Conservation (phyloP, 2,329 filamentous ascomycete species). For the Aspergillus tubingensis region DNA sequence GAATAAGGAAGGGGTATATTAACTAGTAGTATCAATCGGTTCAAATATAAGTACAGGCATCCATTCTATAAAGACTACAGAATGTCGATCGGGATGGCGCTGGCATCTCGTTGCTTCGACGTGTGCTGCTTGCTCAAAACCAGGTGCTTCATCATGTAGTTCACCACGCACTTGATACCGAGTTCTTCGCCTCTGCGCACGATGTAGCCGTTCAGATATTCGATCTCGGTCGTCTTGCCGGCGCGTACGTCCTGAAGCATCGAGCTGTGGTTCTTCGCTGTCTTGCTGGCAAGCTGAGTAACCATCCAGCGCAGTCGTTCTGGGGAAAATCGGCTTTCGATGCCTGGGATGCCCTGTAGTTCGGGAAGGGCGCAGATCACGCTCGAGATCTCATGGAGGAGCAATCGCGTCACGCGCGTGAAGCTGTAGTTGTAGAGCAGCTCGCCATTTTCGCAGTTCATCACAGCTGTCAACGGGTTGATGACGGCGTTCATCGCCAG, state of each 20-base stretch:
- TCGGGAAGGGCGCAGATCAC: constrained; percentile 78
- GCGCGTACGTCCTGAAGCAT: constrained; percentile 68
- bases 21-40: not conserved
- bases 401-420: constrained; percentile 65
- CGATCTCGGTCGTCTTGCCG: constrained; percentile 70
- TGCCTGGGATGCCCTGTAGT: constrained; percentile 61
- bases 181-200: constrained; percentile 70
- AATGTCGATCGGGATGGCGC: constrained; percentile 37
- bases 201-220: constrained; percentile 88
- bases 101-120: constrained; percentile 34
- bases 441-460: constrained; percentile 73
- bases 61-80: not conserved
- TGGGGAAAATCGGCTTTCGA: constrained; percentile 61
- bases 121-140: constrained; percentile 69
- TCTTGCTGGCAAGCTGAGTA: constrained; percentile 55
- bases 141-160: constrained; percentile 70
- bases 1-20: not conserved
- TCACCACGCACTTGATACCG: constrained; percentile 70
- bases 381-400: constrained; percentile 72
- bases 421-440: constrained; percentile 68
- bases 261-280: constrained; percentile 60
- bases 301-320: constrained; percentile 64
- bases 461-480: constrained; percentile 77
- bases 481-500: constrained; percentile 75
- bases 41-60: not conserved